These are phyloP conservation scores for Gentiana macrophylla DNA, from an alignment of 257 asterid species.

Conservation along the genomic window DNA sequence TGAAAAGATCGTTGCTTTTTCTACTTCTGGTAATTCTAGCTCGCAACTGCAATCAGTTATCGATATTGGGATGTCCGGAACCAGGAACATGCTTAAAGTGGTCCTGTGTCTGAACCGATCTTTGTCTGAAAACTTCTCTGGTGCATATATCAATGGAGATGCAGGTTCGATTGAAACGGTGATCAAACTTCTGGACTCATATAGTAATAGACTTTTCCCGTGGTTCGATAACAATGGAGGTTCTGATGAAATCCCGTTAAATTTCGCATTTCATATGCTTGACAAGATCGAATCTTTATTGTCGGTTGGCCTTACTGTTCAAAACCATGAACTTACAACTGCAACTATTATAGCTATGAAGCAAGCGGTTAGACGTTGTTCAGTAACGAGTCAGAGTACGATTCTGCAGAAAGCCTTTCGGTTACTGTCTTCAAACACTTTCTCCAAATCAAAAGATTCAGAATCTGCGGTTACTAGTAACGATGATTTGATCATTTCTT, in stretches of 20 bases:
- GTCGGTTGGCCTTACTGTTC: conserved; percentile 24
- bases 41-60: conserved; percentile 61
- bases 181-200: conserved; percentile 65
- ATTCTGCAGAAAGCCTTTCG: conserved; percentile 43
- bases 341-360: conserved; percentile 66
- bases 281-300: conserved; percentile 38
- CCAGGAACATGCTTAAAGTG: conserved; percentile 50
- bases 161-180: conserved; percentile 28
- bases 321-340: conserved; percentile 40
- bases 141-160: conserved; percentile 51
- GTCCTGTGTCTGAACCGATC: conserved; percentile 56
- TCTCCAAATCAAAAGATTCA: conserved; percentile 19
- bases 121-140: conserved; percentile 41
- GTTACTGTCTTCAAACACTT: conserved; percentile 35
- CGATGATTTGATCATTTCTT: conserved; percentile 58
- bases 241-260: conserved; percentile 58
- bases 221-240: conserved; percentile 58
- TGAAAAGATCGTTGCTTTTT: conserved; percentile 43
- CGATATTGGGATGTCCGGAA: conserved; percentile 58
- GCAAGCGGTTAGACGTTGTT: conserved; percentile 63
- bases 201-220: conserved; percentile 61
- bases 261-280: conserved; percentile 50
- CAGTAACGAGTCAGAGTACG: conserved; percentile 52
- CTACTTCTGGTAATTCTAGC: conserved; percentile 43
- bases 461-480: conserved; percentile 27